phyloP scores from a whole-genome alignment of 257 asterid genomes.

The Perilla frutescens region DNA sequence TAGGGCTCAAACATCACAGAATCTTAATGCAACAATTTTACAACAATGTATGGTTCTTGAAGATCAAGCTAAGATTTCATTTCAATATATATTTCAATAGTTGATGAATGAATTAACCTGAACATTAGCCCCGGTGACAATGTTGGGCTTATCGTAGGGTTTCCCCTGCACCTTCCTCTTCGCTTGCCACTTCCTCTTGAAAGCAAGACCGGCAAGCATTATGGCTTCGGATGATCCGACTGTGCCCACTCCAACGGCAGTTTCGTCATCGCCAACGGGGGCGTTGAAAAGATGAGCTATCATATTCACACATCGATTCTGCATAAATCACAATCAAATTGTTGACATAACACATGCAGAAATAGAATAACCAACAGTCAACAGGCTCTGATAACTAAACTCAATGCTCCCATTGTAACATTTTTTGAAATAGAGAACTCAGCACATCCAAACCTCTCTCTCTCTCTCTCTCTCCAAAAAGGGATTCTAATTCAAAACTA shows the following conservation, averaged over 20 bases:
- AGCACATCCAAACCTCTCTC: too few species aligned
- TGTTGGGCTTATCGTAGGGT: constrained; percentile 66
- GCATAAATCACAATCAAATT: constrained; percentile 30
- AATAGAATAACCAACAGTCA: too few species aligned
- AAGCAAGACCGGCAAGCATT: constrained; percentile 91
- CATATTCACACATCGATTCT: constrained; percentile 80
- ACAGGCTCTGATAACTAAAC: too few species aligned
- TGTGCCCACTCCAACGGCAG: constrained; percentile 77
- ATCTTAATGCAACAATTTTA: too few species aligned
- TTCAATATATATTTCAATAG: too few species aligned
- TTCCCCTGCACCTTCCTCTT: constrained; percentile 64
- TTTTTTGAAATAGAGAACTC: too few species aligned
- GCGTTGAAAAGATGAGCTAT: constrained; percentile 83
- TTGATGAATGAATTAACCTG: constrained; percentile 47
- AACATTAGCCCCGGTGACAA: constrained; percentile 79
- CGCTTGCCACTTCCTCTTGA: constrained; percentile 80
- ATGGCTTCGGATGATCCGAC: constrained; percentile 90
- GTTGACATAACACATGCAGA: too few species aligned
- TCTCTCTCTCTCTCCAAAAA: too few species aligned
- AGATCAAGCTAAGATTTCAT: not conserved
- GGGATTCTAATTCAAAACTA: too few species aligned
- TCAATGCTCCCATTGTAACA: too few species aligned
- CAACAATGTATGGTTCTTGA: too few species aligned
- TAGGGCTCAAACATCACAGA: too few species aligned
- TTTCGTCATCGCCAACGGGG: constrained; percentile 61